phyloP scores from a whole-genome alignment of 768 basidiomycete species.

The Pulveroboletus sp. region DNA sequence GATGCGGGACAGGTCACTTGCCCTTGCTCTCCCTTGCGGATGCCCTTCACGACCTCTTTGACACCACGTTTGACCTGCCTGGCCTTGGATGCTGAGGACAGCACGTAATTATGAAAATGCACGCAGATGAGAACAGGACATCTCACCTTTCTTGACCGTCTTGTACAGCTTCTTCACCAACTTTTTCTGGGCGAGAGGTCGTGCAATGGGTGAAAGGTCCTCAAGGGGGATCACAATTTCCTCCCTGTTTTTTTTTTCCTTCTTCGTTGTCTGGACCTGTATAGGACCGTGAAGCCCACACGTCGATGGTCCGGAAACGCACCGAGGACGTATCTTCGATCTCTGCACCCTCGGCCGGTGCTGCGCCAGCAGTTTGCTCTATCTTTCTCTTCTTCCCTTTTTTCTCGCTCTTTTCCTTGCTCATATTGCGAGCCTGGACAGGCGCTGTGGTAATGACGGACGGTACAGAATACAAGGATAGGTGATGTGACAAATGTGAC shows the following conservation, averaged over 20 bases:
- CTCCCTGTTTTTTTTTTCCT: slow-evolving; percentile 55
- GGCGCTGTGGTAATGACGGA: no score
- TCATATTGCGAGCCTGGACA: slow-evolving; percentile 36
- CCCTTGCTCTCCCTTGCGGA: slow-evolving; percentile 98
- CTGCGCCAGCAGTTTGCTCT: slow-evolving; percentile 24
- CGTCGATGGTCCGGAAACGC: slow-evolving; percentile 18
- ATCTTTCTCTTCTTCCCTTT: slow-evolving; percentile 66
- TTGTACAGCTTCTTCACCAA: slow-evolving; percentile 92
- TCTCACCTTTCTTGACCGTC: slow-evolving; percentile 82
- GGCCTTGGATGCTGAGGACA: slow-evolving; percentile 73
- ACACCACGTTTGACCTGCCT: slow-evolving; percentile 97
- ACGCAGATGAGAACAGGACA: not conserved
- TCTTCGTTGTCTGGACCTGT: slow-evolving; percentile 42
- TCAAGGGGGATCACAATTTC: slow-evolving; percentile 66
- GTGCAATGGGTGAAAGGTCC: slow-evolving; percentile 90
- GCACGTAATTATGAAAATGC: not conserved
- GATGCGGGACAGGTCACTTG: slow-evolving; percentile 33
- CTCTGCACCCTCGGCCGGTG: slow-evolving; percentile 44
- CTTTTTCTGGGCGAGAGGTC: slow-evolving; percentile 91
- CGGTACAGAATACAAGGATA: not conserved
- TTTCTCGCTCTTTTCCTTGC: slow-evolving; percentile 73
- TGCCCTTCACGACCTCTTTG: slow-evolving; percentile 97
- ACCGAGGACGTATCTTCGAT: slow-evolving; percentile 36
- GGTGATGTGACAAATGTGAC: slow-evolving; percentile 23
- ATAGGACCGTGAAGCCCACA: slow-evolving; percentile 25